A percentile compares a stretch with the other conserved stretches of the same genome.
Evolutionary conservation across 2,329 filamentous ascomycete genomes (phyloP).

Genomic region (Colletotrichum gigasporum): DNA sequence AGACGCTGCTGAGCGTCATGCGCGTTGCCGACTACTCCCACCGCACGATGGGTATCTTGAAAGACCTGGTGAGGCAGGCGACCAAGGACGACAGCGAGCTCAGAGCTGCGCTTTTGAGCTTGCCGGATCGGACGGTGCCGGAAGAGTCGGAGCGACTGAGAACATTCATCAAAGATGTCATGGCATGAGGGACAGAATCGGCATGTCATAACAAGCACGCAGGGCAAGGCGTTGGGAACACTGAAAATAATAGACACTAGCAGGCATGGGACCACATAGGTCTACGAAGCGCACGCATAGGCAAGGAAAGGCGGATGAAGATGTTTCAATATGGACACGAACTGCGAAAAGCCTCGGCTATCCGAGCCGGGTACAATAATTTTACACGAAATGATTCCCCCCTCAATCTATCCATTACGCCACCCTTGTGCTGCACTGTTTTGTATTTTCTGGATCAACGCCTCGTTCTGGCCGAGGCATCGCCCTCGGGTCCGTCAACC

Average conservation of each 20-base stretch:
- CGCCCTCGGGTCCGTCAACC: conserved; percentile 38
- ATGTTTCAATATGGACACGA: conserved; percentile 28
- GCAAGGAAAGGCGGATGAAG: background rate
- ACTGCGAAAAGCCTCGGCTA: conserved; percentile 10
- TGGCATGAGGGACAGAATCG: conserved; percentile 37
- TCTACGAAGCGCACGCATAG: too few relatives aligned
- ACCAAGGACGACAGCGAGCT: conserved; percentile 49
- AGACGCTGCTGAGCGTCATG: conserved; percentile 59
- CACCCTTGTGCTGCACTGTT: background rate
- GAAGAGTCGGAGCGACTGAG: conserved; percentile 60
- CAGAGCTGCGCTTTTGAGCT: conserved; percentile 45
- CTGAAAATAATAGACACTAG: background rate
- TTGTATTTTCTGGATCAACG: background rate
- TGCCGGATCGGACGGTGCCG: conserved; percentile 60
- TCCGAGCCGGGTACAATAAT: conserved; percentile 16
- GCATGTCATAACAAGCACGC: background rate
- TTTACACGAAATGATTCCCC: conserved; percentile 23
- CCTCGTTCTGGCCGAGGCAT: conserved; percentile 41
- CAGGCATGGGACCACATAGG: background rate
- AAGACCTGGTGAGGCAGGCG: conserved; percentile 51
- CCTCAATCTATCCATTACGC: conserved; percentile 30
- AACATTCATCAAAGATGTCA: conserved; percentile 53
- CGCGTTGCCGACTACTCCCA: conserved; percentile 49
- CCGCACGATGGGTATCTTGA: conserved; percentile 38
- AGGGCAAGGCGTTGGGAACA: conserved; percentile 11